Conservation (phyloP, 2,329 filamentous ascomycete species). For the Ascochyta rabiei region DNA sequence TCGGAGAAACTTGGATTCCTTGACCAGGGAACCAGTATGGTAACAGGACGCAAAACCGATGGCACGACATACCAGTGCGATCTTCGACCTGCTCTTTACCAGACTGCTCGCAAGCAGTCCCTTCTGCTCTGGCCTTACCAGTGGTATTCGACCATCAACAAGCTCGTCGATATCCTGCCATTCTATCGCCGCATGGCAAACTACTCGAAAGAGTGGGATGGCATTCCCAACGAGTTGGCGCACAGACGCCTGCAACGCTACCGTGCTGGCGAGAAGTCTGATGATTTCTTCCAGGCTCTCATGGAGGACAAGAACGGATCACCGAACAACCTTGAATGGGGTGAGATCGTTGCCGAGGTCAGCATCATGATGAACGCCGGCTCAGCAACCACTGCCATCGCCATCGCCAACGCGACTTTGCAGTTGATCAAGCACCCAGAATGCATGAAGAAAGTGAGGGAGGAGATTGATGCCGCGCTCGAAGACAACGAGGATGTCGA, state of each 20-base stretch:
- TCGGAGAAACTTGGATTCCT: constrained; percentile 59
- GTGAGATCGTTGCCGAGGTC: constrained; percentile 64
- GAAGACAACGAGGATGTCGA: constrained; percentile 36
- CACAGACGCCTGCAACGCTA: constrained; percentile 54
- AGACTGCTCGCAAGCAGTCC: constrained; percentile 58
- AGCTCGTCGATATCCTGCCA: constrained; percentile 56
- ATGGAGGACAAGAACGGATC: constrained; percentile 59
- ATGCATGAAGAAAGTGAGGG: constrained; percentile 29
- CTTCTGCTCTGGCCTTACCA: constrained; percentile 58
- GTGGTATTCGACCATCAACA: constrained; percentile 57
- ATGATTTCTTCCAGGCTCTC: constrained; percentile 64
- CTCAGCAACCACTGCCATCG: constrained; percentile 59
- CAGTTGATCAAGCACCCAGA: constrained; percentile 58
- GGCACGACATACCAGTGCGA: constrained; percentile 55
- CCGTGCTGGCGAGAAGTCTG: constrained; percentile 59
- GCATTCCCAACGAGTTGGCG: constrained; percentile 56
- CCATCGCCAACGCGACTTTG: constrained; percentile 61
- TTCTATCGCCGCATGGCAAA: constrained; percentile 51
- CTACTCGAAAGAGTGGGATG: constrained; percentile 53
- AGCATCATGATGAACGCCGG: constrained; percentile 60
- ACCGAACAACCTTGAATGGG: constrained; percentile 59
- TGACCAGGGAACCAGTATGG: constrained; percentile 56
- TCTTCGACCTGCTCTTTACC: constrained; percentile 59
- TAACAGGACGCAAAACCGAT: constrained; percentile 52
- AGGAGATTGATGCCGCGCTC: constrained; percentile 37